A percentile compares a stretch with the other conserved stretches of the same genome.
Conservation (phyloP, 108 stramenopile genomes). For the Phaeodactylum tricornutum region DNA sequence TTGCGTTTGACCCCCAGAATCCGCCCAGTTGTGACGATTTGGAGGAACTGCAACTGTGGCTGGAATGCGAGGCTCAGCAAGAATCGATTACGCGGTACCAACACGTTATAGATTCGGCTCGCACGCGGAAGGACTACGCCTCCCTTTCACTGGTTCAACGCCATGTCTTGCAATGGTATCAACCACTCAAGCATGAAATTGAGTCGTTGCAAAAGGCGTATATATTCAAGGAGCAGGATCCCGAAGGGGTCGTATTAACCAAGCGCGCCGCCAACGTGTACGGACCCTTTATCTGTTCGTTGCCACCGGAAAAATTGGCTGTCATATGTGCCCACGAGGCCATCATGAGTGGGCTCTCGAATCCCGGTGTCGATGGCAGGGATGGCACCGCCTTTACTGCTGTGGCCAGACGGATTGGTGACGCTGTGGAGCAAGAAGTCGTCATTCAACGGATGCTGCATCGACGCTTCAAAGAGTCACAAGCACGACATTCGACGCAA, state of each 20-base stretch:
- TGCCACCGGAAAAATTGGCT: constrained; percentile 83
- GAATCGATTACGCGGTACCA: constrained; percentile 46
- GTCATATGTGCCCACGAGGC: constrained; percentile 79
- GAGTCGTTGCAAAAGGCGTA: constrained; percentile 58
- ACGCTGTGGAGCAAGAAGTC: constrained; percentile 77
- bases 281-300: constrained; percentile 74
- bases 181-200: constrained; percentile 51
- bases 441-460: constrained; percentile 59
- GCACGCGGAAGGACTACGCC: constrained; percentile 58
- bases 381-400: constrained; percentile 43
- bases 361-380: constrained; percentile 13
- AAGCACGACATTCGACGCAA: neutral
- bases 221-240: constrained; percentile 17
- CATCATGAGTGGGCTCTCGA: constrained; percentile 32
- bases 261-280: constrained; percentile 35
- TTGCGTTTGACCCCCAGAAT: constrained; percentile 2
- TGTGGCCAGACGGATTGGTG: constrained; percentile 50
- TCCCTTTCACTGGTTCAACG: constrained; percentile 53
- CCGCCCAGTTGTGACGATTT: neutral
- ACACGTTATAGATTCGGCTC: constrained; percentile 45
- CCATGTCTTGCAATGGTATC: constrained; percentile 68
- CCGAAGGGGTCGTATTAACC: constrained; percentile 14
- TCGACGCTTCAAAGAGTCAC: constrained; percentile 27
- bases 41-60: constrained; percentile 48
- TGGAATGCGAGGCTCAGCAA: constrained; percentile 65